Conservation (phyloP, 2,329 filamentous ascomycete species). For the Chrysoporthe cubensis region DNA sequence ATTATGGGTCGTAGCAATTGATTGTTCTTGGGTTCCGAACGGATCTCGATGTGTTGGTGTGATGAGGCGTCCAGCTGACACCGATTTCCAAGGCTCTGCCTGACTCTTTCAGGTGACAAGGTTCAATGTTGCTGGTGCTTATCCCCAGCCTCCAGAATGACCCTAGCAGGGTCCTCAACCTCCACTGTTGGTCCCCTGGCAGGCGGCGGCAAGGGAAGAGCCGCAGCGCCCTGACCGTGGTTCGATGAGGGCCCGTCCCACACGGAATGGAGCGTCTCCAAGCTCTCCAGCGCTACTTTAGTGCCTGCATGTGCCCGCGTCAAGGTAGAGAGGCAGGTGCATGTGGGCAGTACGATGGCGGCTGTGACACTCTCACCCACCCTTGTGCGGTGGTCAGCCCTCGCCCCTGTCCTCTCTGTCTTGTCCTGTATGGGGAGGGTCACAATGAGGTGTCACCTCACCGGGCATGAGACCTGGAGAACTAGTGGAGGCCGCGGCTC, state of each 20-base stretch:
- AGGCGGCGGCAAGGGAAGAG: neutral
- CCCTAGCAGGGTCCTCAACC: too few species aligned
- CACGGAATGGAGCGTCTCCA: neutral
- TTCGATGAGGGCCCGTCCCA: neutral
- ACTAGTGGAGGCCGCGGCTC: neutral
- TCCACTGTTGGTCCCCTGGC: too few species aligned
- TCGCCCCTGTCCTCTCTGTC: neutral
- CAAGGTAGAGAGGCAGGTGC: neutral
- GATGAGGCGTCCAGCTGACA: too few species aligned
- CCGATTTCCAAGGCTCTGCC: too few species aligned
- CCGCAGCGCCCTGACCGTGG: neutral
- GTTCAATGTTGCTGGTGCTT: too few species aligned
- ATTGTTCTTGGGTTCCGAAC: too few species aligned
- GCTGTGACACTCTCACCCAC: neutral
- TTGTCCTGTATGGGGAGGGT: neutral
- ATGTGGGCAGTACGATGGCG: neutral
- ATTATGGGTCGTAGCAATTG: too few species aligned
- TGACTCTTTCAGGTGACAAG: too few species aligned
- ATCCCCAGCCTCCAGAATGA: too few species aligned
- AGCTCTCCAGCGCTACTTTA: neutral
- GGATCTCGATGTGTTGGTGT: too few species aligned
- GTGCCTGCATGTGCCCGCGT: neutral
- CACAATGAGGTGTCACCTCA: neutral
- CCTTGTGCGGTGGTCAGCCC: neutral
- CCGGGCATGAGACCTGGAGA: neutral